Evolutionary conservation across 1,284 basidiomycete species (phyloP).

Genomic region (Cystobasidiaceae sp.): DNA sequence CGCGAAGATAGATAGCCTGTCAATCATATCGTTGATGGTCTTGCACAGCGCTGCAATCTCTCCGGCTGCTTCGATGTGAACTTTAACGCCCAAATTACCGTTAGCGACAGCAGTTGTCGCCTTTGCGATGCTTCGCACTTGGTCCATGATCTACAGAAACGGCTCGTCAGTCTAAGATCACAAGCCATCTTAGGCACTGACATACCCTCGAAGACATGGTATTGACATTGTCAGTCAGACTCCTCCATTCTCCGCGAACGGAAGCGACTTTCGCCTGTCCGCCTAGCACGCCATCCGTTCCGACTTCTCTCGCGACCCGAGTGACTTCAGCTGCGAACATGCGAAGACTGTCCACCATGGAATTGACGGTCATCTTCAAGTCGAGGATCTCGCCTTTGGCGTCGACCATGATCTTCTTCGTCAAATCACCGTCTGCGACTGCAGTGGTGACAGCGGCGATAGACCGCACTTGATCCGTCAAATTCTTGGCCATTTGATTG

Average conservation of each 20-base stretch:
- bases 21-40: slow-evolving; percentile 53
- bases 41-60: slow-evolving; percentile 86
- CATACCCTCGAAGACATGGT: slow-evolving; percentile 49
- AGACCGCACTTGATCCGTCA: slow-evolving; percentile 79
- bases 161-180: background rate
- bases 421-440: slow-evolving; percentile 89
- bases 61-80: slow-evolving; percentile 85
- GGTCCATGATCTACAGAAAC: slow-evolving; percentile 35
- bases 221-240: slow-evolving; percentile 50
- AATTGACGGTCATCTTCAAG: slow-evolving; percentile 65
- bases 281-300: slow-evolving; percentile 47
- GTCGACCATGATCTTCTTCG: slow-evolving; percentile 93
- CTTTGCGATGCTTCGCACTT: slow-evolving; percentile 61
- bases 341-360: slow-evolving; percentile 92
- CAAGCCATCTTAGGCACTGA: background rate
- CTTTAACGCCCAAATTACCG: slow-evolving; percentile 90
- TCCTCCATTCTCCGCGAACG: slow-evolving; percentile 51
- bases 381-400: slow-evolving; percentile 95
- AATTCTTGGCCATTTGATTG: slow-evolving; percentile 53
- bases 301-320: slow-evolving; percentile 74
- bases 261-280: slow-evolving; percentile 47
- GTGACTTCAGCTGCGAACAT: slow-evolving; percentile 95
- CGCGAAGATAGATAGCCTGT: slow-evolving; percentile 41
- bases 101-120: slow-evolving; percentile 82
- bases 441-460: slow-evolving; percentile 51